phyloP scores from a whole-genome alignment of 306 rosid species.

The Malus sieversii region DNA sequence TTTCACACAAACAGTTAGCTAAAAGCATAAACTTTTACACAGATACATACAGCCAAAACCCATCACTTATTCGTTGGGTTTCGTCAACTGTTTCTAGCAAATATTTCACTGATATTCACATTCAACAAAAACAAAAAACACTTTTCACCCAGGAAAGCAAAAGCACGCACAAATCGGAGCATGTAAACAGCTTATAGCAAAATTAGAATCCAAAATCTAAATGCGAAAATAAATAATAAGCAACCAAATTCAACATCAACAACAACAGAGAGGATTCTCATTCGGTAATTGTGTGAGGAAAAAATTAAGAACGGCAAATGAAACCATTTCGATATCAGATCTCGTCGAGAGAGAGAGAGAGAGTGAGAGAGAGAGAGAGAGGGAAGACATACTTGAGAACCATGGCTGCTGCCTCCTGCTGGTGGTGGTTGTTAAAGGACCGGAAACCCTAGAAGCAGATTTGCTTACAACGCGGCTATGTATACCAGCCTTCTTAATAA shows the following conservation, averaged over 20 bases:
- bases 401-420: constrained; percentile 38
- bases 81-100: background rate
- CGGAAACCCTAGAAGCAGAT: constrained; percentile 35
- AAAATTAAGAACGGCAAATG: background rate
- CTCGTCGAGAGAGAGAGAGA: background rate
- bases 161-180: background rate
- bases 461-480: background rate
- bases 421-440: background rate
- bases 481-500: constrained; percentile 9
- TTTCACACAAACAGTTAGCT: background rate
- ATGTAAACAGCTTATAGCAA: background rate
- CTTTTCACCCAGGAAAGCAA: background rate
- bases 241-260: background rate
- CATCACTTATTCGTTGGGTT: background rate
- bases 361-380: background rate
- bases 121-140: background rate
- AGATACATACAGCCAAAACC: background rate
- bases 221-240: background rate
- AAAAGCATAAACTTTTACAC: background rate
- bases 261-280: background rate
- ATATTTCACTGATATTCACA: background rate
- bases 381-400: constrained; percentile 55
- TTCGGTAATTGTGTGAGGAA: background rate
- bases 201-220: background rate
- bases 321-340: background rate